Evolutionary conservation across 2,329 filamentous ascomycete species (phyloP).

Genomic region (Epichloe sylvatica): DNA sequence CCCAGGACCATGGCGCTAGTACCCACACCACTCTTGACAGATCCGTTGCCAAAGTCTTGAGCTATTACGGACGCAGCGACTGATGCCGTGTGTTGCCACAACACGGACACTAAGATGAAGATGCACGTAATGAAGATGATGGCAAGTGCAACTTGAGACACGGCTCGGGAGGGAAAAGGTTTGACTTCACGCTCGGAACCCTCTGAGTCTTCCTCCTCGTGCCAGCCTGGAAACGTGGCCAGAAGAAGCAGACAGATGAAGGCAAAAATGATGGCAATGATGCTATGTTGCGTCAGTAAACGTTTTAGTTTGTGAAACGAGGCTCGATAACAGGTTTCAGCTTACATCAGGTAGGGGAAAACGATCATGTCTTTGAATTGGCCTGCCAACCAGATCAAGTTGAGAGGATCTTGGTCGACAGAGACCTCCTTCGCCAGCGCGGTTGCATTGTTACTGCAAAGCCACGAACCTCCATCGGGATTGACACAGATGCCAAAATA

Average conservation of each 20-base stretch:
- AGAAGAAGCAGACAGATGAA: constrained; percentile 92
- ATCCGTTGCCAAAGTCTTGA: constrained; percentile 83
- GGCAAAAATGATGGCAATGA: constrained; percentile 93
- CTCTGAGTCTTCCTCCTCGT: constrained; percentile 70
- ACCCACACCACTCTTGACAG: constrained; percentile 76
- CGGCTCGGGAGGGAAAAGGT: constrained; percentile 81
- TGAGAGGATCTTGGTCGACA: constrained; percentile 87
- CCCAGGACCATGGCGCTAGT: constrained; percentile 91
- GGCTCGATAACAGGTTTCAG: constrained; percentile 7
- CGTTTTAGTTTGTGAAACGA: not conserved
- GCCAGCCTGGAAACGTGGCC: constrained; percentile 94
- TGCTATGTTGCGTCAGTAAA: constrained; percentile 35
- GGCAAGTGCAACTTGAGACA: constrained; percentile 83
- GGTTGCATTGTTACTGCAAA: constrained; percentile 96
- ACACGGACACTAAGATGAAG: constrained; percentile 57
- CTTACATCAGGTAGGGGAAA: constrained; percentile 89
- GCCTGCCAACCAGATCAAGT: constrained; percentile 89
- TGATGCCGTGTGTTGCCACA: constrained; percentile 92
- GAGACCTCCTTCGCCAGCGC: constrained; percentile 78
- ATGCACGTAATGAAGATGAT: constrained; percentile 73
- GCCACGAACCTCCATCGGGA: constrained; percentile 75
- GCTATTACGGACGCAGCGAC: constrained; percentile 89
- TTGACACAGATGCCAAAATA: constrained; percentile 98
- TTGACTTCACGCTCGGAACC: constrained; percentile 84
- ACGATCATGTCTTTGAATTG: constrained; percentile 99